These are phyloP conservation scores for Populus hybrid DNA, from an alignment of 441 rosid genomes.

Conservation along the genomic window DNA sequence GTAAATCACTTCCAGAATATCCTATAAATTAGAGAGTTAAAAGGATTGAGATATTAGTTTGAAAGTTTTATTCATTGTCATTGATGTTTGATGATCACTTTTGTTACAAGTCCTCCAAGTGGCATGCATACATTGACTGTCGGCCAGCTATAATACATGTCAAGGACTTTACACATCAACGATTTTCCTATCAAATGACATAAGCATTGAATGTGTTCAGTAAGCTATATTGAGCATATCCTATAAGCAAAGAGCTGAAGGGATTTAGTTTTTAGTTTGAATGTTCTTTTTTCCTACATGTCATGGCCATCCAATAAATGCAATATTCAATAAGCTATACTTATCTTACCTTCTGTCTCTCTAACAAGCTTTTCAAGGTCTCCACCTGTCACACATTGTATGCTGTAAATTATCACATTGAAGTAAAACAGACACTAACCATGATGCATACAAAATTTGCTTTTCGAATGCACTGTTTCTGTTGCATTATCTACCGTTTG, in stretches of 20 bases:
- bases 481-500: background rate
- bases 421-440: conserved; percentile 6
- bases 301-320: background rate
- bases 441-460: conserved; percentile 1
- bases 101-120: background rate
- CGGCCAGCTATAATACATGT: background rate
- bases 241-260: no score
- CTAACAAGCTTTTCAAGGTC: conserved; percentile 72
- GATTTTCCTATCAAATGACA: background rate
- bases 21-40: conserved; percentile 37
- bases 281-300: no score
- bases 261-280: no score
- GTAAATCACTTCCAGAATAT: conserved; percentile 95
- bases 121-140: background rate
- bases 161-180: background rate
- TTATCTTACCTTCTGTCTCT: conserved; percentile 72
- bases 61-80: background rate
- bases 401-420: conserved; percentile 16
- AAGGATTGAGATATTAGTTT: conserved; percentile 7
- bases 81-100: background rate
- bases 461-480: background rate
- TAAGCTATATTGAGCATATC: no score
- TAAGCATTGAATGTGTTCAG: no score
- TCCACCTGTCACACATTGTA: conserved; percentile 38
- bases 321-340: background rate